Evolutionary conservation across 2,329 filamentous ascomycete species (phyloP), one percentile per base, ranked within the genome.

Genomic region (Penicillium sp.): DNA sequence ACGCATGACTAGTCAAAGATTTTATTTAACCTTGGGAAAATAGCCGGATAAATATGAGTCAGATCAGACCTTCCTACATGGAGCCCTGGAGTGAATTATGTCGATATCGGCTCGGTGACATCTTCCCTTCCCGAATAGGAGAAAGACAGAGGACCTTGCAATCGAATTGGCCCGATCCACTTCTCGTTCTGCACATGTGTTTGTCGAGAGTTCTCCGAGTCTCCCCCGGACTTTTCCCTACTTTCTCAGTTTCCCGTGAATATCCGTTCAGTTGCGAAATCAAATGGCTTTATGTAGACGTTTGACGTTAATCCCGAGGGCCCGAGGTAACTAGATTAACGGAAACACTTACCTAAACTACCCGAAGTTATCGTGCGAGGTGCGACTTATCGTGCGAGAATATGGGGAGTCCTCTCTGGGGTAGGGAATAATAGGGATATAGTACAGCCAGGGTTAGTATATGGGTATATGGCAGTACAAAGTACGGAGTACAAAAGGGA

Each of bases 141-240:
- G 21, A 33, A 4, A 25, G 21, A 23, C 2, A 43, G 41, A 27
- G 42, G 42, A 44, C 42, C 42, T 27, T 49, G 48, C 36, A 27
- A 38, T 31, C 15, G 27, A 35, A 35, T 47, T 59, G 49, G 44
- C 27, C 27, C 17, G 55, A 49, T 47, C 49, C 45, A 33, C 45
- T 38, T 39, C 21, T 33, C 17, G 23, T 7, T 29, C 19, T 51
- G 42, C 48, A 53, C 23, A 53, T 43, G 44, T 47, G 43, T 23
- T 19, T 27, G 49, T 61, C 64, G 65, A 67, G 56, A 62, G 60
- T 66, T 67, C 62, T 62, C 65, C 64, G 63, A 67, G 58, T 61
- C 56, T 63, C 49, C 56, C 58, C 65, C 63, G 65, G 59, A 57
- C 52, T 57, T 41, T 59, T 45, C 43, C 49, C 39, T 53, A 1